Evolutionary conservation across 2,329 filamentous ascomycete species (phyloP).

Genomic region (Endoconidiophora laricicola): DNA sequence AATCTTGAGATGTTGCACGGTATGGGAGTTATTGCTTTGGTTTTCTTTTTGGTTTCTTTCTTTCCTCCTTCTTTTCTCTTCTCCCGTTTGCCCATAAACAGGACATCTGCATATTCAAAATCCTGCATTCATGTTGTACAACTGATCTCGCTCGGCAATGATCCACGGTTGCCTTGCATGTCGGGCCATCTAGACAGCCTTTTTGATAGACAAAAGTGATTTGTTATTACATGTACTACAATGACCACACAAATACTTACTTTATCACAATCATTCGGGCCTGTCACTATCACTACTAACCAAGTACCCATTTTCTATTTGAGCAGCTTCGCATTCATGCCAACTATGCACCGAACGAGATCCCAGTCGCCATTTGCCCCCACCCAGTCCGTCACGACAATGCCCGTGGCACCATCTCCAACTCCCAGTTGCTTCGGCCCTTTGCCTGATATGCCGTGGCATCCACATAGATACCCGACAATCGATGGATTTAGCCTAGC

Average conservation of each 20-base stretch:
- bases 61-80: background rate
- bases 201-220: too few relatives aligned
- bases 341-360: slow-evolving; percentile 68
- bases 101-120: too few relatives aligned
- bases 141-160: too few relatives aligned
- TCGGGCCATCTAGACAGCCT: too few relatives aligned
- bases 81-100: background rate
- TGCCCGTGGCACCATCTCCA: slow-evolving; percentile 63
- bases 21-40: background rate
- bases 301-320: slow-evolving; percentile 19
- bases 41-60: background rate
- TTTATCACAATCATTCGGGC: too few relatives aligned
- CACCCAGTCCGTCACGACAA: slow-evolving; percentile 90
- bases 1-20: too few relatives aligned
- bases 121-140: too few relatives aligned
- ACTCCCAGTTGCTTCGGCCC: slow-evolving; percentile 34
- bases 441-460: slow-evolving; percentile 35
- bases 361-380: slow-evolving; percentile 82
- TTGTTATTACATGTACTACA: too few relatives aligned
- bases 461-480: slow-evolving; percentile 42
- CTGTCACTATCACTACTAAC: background rate
- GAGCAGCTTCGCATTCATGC: slow-evolving; percentile 65
- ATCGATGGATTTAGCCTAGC: slow-evolving; percentile 69
- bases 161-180: too few relatives aligned
- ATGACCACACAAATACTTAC: too few relatives aligned